These are phyloP conservation scores for Tanozyma kutaoensis DNA, from an alignment of 805 yeast species.

Conservation along the genomic window DNA sequence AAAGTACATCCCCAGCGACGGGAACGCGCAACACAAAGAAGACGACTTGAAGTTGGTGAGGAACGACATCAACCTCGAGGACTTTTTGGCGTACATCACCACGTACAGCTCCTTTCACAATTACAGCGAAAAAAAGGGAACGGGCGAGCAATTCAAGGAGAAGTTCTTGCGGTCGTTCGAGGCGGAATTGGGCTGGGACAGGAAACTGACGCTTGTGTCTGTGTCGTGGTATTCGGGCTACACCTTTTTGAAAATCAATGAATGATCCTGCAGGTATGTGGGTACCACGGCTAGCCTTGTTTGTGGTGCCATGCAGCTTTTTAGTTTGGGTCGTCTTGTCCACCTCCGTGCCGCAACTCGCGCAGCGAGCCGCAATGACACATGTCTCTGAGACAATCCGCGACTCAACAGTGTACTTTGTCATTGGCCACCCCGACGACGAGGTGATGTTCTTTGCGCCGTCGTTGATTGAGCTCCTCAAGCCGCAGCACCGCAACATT, in stretches of 20 bases:
- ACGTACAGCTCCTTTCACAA: slow-evolving; percentile 64
- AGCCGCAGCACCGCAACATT: slow-evolving; percentile 32
- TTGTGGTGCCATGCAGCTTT: no score
- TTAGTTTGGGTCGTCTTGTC: no score
- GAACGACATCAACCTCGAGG: slow-evolving; percentile 27
- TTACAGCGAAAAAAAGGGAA: slow-evolving; percentile 29
- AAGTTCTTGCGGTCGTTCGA: slow-evolving; percentile 21
- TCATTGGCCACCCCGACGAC: slow-evolving; percentile 96
- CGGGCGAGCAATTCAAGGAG: slow-evolving; percentile 20
- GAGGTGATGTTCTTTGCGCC: slow-evolving; percentile 97
- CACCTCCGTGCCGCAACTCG: no score
- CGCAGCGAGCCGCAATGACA: no score
- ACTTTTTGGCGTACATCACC: slow-evolving; percentile 37
- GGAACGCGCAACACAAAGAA: slow-evolving; percentile 5
- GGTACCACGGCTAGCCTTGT: no score
- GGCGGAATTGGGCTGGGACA: slow-evolving; percentile 30
- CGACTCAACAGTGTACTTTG: slow-evolving; percentile 37
- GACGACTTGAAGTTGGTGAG: slow-evolving; percentile 14
- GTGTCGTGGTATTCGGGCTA: slow-evolving; percentile 40
- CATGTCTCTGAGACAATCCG: no score
- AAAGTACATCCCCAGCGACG: slow-evolving; percentile 11
- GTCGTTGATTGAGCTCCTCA: slow-evolving; percentile 38
- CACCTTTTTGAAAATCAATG: slow-evolving; percentile 32
- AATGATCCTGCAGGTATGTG: no score
- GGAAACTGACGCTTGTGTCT: slow-evolving; percentile 18